These are phyloP conservation scores for Candida pseudoviswanathii DNA, from an alignment of 1,139 yeast species.

Conservation along the genomic window DNA sequence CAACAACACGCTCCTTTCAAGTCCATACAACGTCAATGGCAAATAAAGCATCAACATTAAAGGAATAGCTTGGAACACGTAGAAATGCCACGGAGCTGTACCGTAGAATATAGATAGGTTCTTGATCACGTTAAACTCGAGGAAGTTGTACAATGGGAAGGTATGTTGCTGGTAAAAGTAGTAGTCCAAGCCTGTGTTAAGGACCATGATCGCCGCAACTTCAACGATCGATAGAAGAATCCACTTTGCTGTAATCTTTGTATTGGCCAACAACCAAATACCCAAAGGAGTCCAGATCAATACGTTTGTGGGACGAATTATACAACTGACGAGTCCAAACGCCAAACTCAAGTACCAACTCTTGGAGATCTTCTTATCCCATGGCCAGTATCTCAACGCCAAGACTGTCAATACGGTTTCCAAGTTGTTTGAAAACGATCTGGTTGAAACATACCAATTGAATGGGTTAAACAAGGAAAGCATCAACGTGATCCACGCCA, in stretches of 20 bases:
- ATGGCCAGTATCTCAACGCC: conserved; percentile 79
- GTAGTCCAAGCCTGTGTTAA: conserved; percentile 54
- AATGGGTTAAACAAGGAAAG: conserved; percentile 72
- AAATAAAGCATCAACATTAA: conserved; percentile 64
- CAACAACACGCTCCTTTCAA: conserved; percentile 63
- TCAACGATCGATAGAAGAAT: conserved; percentile 16
- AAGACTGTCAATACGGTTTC: conserved; percentile 73
- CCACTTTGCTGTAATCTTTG: conserved; percentile 13
- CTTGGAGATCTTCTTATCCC: conserved; percentile 34
- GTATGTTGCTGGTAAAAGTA: conserved; percentile 58
- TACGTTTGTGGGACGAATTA: conserved; percentile 83
- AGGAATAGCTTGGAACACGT: conserved; percentile 81
- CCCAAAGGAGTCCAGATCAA: conserved; percentile 75
- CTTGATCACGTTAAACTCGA: conserved; percentile 73
- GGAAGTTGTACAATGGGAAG: conserved; percentile 69
- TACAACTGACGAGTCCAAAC: conserved; percentile 58
- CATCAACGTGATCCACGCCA: conserved; percentile 50
- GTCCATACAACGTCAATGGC: conserved; percentile 49
- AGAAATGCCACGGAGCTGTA: conserved; percentile 81
- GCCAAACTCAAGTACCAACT: conserved; percentile 26
- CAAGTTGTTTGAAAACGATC: conserved; percentile 85
- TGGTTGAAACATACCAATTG: conserved; percentile 77
- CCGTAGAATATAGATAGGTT: conserved; percentile 87
- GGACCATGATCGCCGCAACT: conserved; percentile 25
- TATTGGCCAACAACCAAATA: conserved; percentile 13